Base-by-base conservation (phyloP, 768 basidiomycete genomes). In the button mushroom (Agaricus bisporus) region DNA sequence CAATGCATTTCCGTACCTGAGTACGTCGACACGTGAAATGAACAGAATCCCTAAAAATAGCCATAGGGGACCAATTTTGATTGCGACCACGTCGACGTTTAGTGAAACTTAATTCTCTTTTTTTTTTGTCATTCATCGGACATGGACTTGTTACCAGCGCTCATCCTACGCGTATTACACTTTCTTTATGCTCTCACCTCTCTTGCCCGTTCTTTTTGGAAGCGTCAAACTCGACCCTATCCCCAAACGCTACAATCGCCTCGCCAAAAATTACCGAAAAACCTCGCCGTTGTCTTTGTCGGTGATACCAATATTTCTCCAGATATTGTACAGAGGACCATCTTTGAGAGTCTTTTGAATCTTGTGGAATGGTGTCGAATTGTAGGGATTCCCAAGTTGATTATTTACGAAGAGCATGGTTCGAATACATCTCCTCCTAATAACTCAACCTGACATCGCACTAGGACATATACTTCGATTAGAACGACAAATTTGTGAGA, bases 401-500 rank as follows among this genome's bases (percentile, higher is more conserved):
- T 83, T 9, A 73, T 88, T 3, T 91, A 89, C 58, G 90, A 92
- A 63, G 74, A 78, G 52, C 69, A 78, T 51, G 89, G 90, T 90
- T 62, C 52, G 80, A 64, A 9, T 41, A 25, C 20, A 7, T n/a
- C 8, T 38, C 18, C 17, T 32, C 14, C 26, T 41, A 14, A 54
- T 28, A 9, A n/a, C 44, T 41, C 37, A 22, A 39, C 20, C 44
- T 55, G 22, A 57, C 25, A 1, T 14, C 36, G 46, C 42, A 26
- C 41, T 22, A 54, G 53, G 53, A 25, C 14, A 48, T 5, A 14
- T 48, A 3, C 46, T 48, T 11, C 38, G 43, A 5, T 17, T 54
- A 37, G 39, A 48, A 28, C 32, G 46, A 32, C 46, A 41, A 14
- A 48, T 54, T 14, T 45, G 46, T 14, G 47, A 48, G 20, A 32